Evolutionary conservation across 1,139 yeast genomes (phyloP).

Genomic region (Taiozyma sp.): DNA sequence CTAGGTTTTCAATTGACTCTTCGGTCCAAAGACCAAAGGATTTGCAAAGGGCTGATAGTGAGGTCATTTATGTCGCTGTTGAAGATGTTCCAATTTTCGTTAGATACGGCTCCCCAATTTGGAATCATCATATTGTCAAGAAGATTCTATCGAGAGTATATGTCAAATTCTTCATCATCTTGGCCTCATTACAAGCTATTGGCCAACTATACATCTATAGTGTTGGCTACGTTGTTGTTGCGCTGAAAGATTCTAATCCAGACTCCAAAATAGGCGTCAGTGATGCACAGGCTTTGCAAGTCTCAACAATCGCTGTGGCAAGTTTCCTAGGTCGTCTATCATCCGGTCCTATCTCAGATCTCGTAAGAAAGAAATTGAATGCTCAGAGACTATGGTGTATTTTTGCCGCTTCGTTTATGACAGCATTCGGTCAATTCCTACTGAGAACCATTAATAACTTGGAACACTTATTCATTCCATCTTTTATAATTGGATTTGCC

Average conservation of each 20-base stretch:
- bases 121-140: slow-evolving; percentile 21
- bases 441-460: slow-evolving; percentile 22
- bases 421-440: slow-evolving; percentile 42
- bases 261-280: slow-evolving; percentile 45
- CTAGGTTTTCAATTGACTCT: slow-evolving; percentile 2
- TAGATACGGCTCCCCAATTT: slow-evolving; percentile 20
- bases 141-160: slow-evolving; percentile 28
- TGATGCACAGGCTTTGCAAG: slow-evolving; percentile 52
- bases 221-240: slow-evolving; percentile 56
- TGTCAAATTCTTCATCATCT: slow-evolving; percentile 44
- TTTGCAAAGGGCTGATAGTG: slow-evolving; percentile 11
- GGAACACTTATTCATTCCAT: slow-evolving; percentile 38
- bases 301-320: slow-evolving; percentile 48
- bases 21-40: slow-evolving; percentile 2
- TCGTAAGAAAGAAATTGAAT: slow-evolving; percentile 44
- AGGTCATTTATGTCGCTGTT: slow-evolving; percentile 23
- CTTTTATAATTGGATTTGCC: slow-evolving; percentile 63
- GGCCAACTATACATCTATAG: slow-evolving; percentile 64
- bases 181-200: slow-evolving; percentile 57
- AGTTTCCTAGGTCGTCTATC: slow-evolving; percentile 50
- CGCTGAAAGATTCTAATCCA: slow-evolving; percentile 61
- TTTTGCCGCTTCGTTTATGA: slow-evolving; percentile 42
- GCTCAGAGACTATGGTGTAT: slow-evolving; percentile 69
- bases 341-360: slow-evolving; percentile 51
- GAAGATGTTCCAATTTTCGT: slow-evolving; percentile 26